Conservation (phyloP, 805 yeast species). For the Wickerhamiella qilinensis region DNA sequence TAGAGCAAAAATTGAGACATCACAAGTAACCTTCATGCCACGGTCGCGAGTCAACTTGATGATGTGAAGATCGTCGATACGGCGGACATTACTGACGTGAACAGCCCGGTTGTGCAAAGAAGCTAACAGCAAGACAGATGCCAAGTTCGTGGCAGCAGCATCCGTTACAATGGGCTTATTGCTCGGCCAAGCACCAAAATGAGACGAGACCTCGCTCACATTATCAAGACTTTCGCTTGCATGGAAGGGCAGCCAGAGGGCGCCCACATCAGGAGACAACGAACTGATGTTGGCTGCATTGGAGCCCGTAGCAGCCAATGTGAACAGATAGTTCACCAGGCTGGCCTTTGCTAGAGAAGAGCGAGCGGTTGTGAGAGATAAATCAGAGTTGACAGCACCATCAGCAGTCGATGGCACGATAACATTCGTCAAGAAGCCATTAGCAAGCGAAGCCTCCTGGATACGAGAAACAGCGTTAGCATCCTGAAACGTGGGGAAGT, state of each 20-base stretch:
- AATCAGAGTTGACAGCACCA: conserved; percentile 51
- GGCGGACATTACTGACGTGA: conserved; percentile 75
- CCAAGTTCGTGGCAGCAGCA: conserved; percentile 80
- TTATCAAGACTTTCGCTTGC: conserved; percentile 34
- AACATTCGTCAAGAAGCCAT: conserved; percentile 81
- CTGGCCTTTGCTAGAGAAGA: conserved; percentile 36
- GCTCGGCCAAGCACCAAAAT: conserved; percentile 71
- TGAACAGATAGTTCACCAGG: conserved; percentile 66
- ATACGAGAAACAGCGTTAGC: conserved; percentile 42
- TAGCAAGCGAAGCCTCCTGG: conserved; percentile 52
- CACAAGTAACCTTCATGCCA: conserved; percentile 73
- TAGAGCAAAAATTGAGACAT: conserved; percentile 65
- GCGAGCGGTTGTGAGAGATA: conserved; percentile 49
- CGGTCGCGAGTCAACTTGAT: conserved; percentile 75
- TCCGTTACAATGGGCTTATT: conserved; percentile 78
- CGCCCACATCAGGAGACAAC: conserved; percentile 52
- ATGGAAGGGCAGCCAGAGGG: conserved; percentile 68
- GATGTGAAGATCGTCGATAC: conserved; percentile 66
- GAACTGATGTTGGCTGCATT: conserved; percentile 48
- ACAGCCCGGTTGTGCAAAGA: conserved; percentile 71
- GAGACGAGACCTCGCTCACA: conserved; percentile 65
- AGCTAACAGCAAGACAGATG: conserved; percentile 80
- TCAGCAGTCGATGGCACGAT: conserved; percentile 49
- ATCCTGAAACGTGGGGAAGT: conserved; percentile 49
- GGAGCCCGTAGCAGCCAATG: conserved; percentile 65